These are phyloP conservation scores for Malbranchea cinnamomea DNA, from an alignment of 2,329 filamentous ascomycete species.

Conservation along the genomic window DNA sequence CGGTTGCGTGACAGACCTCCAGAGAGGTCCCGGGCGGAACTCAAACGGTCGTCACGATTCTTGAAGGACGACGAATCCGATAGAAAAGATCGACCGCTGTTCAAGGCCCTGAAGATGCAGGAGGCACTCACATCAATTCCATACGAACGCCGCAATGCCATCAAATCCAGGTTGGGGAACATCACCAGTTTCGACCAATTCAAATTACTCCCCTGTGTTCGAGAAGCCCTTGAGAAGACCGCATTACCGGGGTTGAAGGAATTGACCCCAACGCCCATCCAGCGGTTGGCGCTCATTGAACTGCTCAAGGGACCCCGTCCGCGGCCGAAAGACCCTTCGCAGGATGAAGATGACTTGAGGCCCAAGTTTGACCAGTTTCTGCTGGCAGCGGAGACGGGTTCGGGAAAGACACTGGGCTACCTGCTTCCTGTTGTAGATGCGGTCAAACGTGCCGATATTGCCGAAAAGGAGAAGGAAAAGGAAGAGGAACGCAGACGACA, in stretches of 20 bases:
- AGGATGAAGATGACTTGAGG: constrained; percentile 20
- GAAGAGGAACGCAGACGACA: too few relatives aligned
- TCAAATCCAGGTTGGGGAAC: constrained; percentile 48
- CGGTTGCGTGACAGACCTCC: constrained; percentile 21
- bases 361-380: constrained; percentile 52
- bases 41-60: constrained; percentile 24
- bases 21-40: constrained; percentile 25
- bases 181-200: constrained; percentile 73
- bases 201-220: constrained; percentile 54
- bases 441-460: constrained; percentile 59
- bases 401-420: constrained; percentile 91
- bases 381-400: constrained; percentile 89
- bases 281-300: constrained; percentile 73
- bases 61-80: constrained; percentile 19
- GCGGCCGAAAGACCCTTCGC: constrained; percentile 17
- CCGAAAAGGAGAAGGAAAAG: constrained; percentile 46
- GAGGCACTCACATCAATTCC: constrained; percentile 59
- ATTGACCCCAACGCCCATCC: constrained; percentile 72
- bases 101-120: constrained; percentile 91
- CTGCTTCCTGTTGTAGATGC: constrained; percentile 72
- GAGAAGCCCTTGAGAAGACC: constrained; percentile 56
- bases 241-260: constrained; percentile 61
- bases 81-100: constrained; percentile 37
- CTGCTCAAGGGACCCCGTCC: constrained; percentile 37
- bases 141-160: constrained; percentile 50